Base-by-base conservation (phyloP, 306 rosid genomes). In the Fragaria nilgerrensis region DNA sequence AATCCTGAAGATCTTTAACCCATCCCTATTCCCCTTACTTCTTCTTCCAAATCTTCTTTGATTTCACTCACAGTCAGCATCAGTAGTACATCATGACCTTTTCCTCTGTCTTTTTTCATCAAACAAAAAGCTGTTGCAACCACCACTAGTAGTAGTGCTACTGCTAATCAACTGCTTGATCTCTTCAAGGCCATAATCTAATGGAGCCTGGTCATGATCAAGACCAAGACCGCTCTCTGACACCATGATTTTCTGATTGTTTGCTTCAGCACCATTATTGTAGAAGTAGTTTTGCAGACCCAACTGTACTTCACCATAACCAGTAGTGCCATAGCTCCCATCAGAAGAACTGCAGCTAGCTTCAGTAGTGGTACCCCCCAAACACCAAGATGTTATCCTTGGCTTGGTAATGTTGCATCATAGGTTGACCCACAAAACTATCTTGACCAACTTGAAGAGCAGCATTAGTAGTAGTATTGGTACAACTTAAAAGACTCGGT, bases 301-400 rank as follows among this genome's bases (percentile, higher is more conserved):
- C 72, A 68, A 41, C 72, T 82, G 56, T 78, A 63, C 49, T 15
- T 25, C 55, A 13, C 82, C 72, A 29, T 79, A 68, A 70, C 67
- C 53, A 14, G 68, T 61, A 62, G 68, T 34, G 37, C 48, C 74
- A 62, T 48, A 78, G 73, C 90, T 89, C 20, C 89, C 92, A 68
- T 87, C 86, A 76, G 92, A 87, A 74, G 93, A 88, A 83, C 90
- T 92, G 62, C 88, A 90, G 62, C 96, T 87, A 4, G 80, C 85
- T 77, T 89, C 91, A 62, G 32, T 55, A 36, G 32, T n/a, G 20
- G 70, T 63, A 79, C 87, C 67, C 67, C 8, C 92, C 88, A 77
- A 86, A 82, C 81, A 85, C 69, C 49, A 83, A 78, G 19, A 62
- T 56, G 37, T 76, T 72, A 48, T 77, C 82, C 81, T 77, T 82